Base-by-base conservation (phyloP, 805 yeast genomes). In the Candida chilensis region DNA sequence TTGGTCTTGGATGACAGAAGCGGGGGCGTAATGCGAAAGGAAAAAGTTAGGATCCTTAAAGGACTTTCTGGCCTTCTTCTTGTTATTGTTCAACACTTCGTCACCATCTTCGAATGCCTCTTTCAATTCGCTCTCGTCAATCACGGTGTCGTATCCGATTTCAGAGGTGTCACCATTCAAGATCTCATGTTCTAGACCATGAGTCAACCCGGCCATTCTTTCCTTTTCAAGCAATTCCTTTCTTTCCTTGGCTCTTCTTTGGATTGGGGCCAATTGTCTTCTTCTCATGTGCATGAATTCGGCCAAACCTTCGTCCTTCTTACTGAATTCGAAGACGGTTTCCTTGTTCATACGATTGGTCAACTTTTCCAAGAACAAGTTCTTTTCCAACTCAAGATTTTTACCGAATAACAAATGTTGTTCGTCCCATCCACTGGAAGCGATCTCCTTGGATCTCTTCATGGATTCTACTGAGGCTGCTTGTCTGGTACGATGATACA, bases 251-350 rank as follows among this genome's bases (percentile, higher is more conserved):
- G 94, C 87, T 41, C 78, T 71, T 41, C 77, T 65, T 52, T 88
- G 95, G 30, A 88, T 74, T 8, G 94, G 94, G 1, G 94, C 95
- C 33, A 90, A 67, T 50, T 88, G 96, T 36, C 67, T 68, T 51
- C 99, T 69, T 63, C 97, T 67, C 36, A 76, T 74, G 38, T 77
- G 69, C 98, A 92, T 92, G 48, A 92, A 65, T 32, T 78, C 79
- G 24, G 83, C 79, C 48, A 86, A 64, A 29, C 77, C 71, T 39
- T 79, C 79, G 40, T 78, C 84, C 30, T 65, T 68, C 45, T 78
- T 74, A 37, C 77, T 72, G 54, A 87, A 81, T 54, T 92, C 99
- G 50, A 92, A 92, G 3, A 92, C 96, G 0, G 98, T 92, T 50
- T 92, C 97, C 44, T 84, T 80, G 30, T 74, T 63, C 26, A 63